Evolutionary conservation across 257 asterid genomes (phyloP).

Genomic region (Nicotiana tabacum): DNA sequence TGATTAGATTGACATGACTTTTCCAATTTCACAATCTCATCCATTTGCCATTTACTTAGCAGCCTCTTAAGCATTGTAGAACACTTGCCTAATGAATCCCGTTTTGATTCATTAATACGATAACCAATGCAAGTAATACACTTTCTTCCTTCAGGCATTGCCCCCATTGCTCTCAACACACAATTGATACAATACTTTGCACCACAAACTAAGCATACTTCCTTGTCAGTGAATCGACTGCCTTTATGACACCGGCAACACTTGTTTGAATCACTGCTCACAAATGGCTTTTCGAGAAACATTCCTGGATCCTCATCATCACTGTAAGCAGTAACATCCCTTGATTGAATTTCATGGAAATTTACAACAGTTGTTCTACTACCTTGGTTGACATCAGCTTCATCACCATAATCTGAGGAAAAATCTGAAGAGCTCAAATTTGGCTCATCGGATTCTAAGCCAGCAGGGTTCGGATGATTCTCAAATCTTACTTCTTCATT

Average conservation of each 20-base stretch:
- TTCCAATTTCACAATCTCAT: constrained; percentile 55
- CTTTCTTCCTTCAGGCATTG: constrained; percentile 95
- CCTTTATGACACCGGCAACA: constrained; percentile 59
- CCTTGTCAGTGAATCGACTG: constrained; percentile 55
- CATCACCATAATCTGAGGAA: constrained; percentile 26
- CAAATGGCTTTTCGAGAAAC: constrained; percentile 32
- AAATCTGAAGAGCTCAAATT: constrained; percentile 20
- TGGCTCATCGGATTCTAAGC: constrained; percentile 23
- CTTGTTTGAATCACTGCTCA: constrained; percentile 40
- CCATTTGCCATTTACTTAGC: constrained; percentile 33
- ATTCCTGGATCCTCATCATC: constrained; percentile 21
- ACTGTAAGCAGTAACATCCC: constrained; percentile 29
- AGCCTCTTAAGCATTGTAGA: constrained; percentile 59
- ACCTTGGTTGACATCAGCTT: constrained; percentile 23
- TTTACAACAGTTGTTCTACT: constrained; percentile 37
- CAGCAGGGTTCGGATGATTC: background rate
- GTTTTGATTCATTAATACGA: constrained; percentile 52
- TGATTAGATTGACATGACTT: constrained; percentile 57
- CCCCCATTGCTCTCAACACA: constrained; percentile 88
- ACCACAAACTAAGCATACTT: constrained; percentile 71
- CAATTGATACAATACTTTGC: constrained; percentile 75
- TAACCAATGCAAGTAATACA: constrained; percentile 61
- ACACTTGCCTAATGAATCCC: constrained; percentile 65
- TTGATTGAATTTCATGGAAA: constrained; percentile 34
- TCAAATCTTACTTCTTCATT: constrained; percentile 17